Evolutionary conservation across 345 rosid genomes (phyloP), one percentile per base, ranked within the genome.

Genomic region (Iberis pinnata): DNA sequence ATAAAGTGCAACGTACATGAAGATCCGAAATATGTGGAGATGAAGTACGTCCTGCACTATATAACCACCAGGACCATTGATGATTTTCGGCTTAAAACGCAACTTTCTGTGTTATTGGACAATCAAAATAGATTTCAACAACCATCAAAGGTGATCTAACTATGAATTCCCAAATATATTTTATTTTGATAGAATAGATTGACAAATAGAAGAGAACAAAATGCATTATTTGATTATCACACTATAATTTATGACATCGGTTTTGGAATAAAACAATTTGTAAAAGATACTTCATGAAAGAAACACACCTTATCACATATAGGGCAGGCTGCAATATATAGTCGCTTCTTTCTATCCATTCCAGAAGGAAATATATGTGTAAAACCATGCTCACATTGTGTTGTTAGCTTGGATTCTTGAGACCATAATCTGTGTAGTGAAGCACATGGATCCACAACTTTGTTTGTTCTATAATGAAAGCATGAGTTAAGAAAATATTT

Each of bases 271-370:
- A 44, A 31, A 42, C 3, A 1, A 20, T 27, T 7, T 18, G 33
- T 35, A 9, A 43, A 19, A 42, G 15, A 53, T 13, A 31, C 16
- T 8, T 14, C 38, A 41, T 4, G 13, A 18, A 2, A 14, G 65
- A 9, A 19, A 52, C 76, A 44, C 63, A 90, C 98, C 98, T 84
- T 75, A 73, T 82, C 82, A 37, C 98, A 89, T 11, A 87, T 80
- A 44, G 96, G 97, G 70, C 97, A 89, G n/a, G n/a, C n/a, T n/a
- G n/a, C n/a, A n/a, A n/a, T n/a, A n/a, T n/a, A 36, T 61, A 44
- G 36, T 84, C 87, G 35, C 96, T 89, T 72, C 95, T 80, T 78
- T 89, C 97, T 73, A 79, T 79, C 97, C 97, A 89, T 56, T 86
- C 97, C 46, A 86, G 69, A 58, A 89, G 79, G 71, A 96, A 89